Percentiles rank a stretch among this genome's conserved stretches.
Conservation (phyloP, 805 yeast species). For the Yarrowia porcina region DNA sequence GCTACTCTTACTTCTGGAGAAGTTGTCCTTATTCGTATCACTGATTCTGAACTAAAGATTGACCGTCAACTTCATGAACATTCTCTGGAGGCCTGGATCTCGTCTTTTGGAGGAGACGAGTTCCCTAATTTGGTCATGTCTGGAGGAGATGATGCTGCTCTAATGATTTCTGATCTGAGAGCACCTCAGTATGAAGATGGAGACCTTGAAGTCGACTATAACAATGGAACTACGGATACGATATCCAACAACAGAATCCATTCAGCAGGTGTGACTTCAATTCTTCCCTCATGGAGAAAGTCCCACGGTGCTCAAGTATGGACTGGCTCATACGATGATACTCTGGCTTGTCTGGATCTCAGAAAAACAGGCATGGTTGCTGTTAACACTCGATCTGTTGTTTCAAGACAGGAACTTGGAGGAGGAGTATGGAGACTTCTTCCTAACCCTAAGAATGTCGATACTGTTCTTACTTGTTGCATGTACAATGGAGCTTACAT, state of each 20-base stretch:
- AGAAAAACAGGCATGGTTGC: conserved; percentile 56
- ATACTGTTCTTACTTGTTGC: conserved; percentile 71
- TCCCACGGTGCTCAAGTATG: conserved; percentile 51
- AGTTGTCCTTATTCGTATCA: conserved; percentile 45
- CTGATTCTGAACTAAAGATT: conserved; percentile 26
- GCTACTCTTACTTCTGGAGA: conserved; percentile 71
- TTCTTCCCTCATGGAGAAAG: conserved; percentile 48
- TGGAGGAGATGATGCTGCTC: conserved; percentile 85
- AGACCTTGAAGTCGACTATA: neutral
- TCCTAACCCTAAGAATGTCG: conserved; percentile 48
- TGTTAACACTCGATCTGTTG: conserved; percentile 38
- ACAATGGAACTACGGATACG: neutral
- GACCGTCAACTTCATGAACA: conserved; percentile 46
- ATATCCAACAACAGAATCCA: conserved; percentile 49
- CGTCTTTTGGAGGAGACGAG: conserved; percentile 51
- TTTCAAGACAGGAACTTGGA: conserved; percentile 50
- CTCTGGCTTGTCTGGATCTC: conserved; percentile 64
- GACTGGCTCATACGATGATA: conserved; percentile 94
- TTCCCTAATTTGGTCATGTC: conserved; percentile 55
- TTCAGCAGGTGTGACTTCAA: conserved; percentile 87
- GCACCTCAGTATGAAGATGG: conserved; percentile 26
- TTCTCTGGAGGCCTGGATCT: conserved; percentile 84
- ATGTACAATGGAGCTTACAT: conserved; percentile 95
- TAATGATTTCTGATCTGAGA: conserved; percentile 71
- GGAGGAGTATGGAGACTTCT: conserved; percentile 96